phyloP scores from a whole-genome alignment of 2,329 filamentous ascomycete genomes.

The Byssochlamys sp. region DNA sequence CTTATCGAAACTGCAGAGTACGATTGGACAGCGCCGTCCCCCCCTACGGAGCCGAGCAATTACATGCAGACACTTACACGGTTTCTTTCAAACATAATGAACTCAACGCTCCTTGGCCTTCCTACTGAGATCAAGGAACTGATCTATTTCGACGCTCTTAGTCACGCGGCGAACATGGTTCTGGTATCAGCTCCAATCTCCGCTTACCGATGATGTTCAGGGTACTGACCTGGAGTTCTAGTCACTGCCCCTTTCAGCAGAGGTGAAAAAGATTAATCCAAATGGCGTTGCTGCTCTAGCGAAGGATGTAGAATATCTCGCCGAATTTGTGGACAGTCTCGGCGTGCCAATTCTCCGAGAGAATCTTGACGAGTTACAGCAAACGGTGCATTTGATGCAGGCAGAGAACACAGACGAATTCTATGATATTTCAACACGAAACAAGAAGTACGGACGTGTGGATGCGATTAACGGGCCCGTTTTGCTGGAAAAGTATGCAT shows the following conservation, averaged over 20 bases:
- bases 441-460: constrained; percentile 88
- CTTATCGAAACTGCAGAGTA: constrained; percentile 95
- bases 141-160: constrained; percentile 93
- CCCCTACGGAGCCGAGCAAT: constrained; percentile 66
- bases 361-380: constrained; percentile 83
- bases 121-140: constrained; percentile 93
- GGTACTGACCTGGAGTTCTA: constrained; percentile 24
- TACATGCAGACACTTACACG: constrained; percentile 93
- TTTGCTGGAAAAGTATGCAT: constrained; percentile 74
- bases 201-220: constrained; percentile 11
- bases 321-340: constrained; percentile 75
- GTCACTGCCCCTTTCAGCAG: constrained; percentile 65
- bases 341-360: constrained; percentile 80
- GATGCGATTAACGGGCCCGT: constrained; percentile 82
- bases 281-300: constrained; percentile 73
- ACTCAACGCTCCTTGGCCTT: constrained; percentile 80
- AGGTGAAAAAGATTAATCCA: constrained; percentile 77
- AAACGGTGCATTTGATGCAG: constrained; percentile 82
- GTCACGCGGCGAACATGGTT: constrained; percentile 79
- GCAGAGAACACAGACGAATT: constrained; percentile 89
- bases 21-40: constrained; percentile 63
- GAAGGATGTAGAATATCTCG: constrained; percentile 73
- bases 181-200: constrained; percentile 44
- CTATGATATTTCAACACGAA: constrained; percentile 79
- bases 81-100: constrained; percentile 94